Evolutionary conservation across 1,284 basidiomycete genomes (phyloP).

Genomic region (Leccinum laetum): DNA sequence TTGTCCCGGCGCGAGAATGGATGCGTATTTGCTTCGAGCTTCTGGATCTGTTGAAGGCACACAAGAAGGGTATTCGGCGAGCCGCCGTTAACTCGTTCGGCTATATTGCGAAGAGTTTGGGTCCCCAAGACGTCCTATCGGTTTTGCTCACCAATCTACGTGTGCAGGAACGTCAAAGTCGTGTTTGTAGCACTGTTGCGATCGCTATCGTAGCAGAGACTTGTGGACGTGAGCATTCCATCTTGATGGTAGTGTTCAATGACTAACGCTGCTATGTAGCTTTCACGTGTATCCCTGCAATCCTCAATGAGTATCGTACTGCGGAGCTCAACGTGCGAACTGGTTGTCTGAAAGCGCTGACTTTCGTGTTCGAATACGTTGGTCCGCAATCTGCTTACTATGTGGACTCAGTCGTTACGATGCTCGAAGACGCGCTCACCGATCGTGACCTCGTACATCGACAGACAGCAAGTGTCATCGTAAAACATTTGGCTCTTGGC

Average conservation of each 20-base stretch:
- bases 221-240: slow-evolving; percentile 76
- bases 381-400: slow-evolving; percentile 99
- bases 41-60: slow-evolving; percentile 96
- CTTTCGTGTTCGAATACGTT: slow-evolving; percentile 99
- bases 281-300: slow-evolving; percentile 99
- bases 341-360: slow-evolving; percentile 98
- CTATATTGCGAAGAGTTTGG: slow-evolving; percentile 99
- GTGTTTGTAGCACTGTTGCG: slow-evolving; percentile 98
- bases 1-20: slow-evolving; percentile 98
- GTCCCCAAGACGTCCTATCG: slow-evolving; percentile 97
- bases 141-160: slow-evolving; percentile 96
- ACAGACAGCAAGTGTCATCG: slow-evolving; percentile 98
- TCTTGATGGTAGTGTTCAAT: slow-evolving; percentile 3
- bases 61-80: slow-evolving; percentile 98
- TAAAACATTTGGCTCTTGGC: slow-evolving; percentile 97
- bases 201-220: slow-evolving; percentile 98
- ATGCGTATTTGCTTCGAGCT: slow-evolving; percentile 99
- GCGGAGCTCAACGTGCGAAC: slow-evolving; percentile 98
- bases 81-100: slow-evolving; percentile 99
- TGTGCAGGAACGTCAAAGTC: slow-evolving; percentile 98
- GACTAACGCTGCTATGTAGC: slow-evolving; percentile 45
- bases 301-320: slow-evolving; percentile 98
- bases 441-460: slow-evolving; percentile 98
- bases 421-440: slow-evolving; percentile 97
- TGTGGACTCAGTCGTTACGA: slow-evolving; percentile 94